phyloP scores from a whole-genome alignment of 78 protist species.

The Anaeramoeba ignava region DNA sequence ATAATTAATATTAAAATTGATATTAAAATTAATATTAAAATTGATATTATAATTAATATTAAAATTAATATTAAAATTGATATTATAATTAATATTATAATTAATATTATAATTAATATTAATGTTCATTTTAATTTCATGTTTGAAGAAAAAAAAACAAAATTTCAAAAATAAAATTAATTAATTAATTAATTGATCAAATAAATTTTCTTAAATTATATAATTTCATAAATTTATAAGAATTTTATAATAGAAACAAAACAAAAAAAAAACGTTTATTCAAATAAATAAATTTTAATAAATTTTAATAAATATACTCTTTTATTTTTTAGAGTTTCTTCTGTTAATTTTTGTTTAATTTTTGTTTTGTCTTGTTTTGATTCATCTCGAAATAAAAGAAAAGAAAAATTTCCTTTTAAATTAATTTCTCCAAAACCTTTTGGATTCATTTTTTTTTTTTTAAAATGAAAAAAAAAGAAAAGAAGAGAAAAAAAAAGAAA shows the following conservation, averaged over 20 bases:
- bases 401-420: neutral
- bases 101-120: neutral
- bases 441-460: neutral
- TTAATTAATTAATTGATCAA: neutral
- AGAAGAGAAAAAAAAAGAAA: constrained; percentile 1
- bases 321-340: neutral
- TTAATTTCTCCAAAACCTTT: neutral
- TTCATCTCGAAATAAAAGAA: neutral
- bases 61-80: too few relatives aligned
- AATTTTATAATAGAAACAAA: constrained; percentile 6
- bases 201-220: neutral
- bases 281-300: neutral
- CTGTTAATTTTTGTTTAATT: constrained; percentile 3
- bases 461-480: constrained; percentile 4
- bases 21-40: too few relatives aligned
- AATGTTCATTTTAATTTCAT: constrained; percentile 1
- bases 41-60: too few relatives aligned
- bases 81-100: neutral
- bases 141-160: neutral
- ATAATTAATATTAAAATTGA: too few relatives aligned
- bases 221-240: neutral
- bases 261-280: neutral
- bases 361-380: constrained; percentile 1
- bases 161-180: neutral
- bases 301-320: neutral